Evolutionary conservation across 129 eudicot genomes (phyloP).

Genomic region (Helichrysum umbraculigerum): DNA sequence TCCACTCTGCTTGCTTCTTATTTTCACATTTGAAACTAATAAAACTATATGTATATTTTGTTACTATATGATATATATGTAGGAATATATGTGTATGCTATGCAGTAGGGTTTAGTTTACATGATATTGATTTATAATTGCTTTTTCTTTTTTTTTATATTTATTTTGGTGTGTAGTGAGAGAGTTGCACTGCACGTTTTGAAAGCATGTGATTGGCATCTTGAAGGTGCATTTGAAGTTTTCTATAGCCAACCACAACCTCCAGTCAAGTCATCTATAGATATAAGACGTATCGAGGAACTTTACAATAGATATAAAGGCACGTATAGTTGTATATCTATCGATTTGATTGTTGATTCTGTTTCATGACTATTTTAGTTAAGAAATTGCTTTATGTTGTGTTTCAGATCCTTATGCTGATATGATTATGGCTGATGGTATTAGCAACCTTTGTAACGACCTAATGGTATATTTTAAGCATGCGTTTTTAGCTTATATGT

Average conservation of each 20-base stretch:
- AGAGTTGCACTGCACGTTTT: conserved; percentile 67
- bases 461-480: conserved; percentile 53
- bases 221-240: conserved; percentile 86
- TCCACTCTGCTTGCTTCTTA: not conserved
- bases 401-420: conserved; percentile 77
- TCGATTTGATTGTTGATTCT: no score
- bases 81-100: not conserved
- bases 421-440: conserved; percentile 93
- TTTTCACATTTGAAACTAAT: not conserved
- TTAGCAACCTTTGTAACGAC: conserved; percentile 77
- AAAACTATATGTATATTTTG: not conserved
- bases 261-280: conserved; percentile 56
- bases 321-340: no score
- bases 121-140: no score
- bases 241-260: conserved; percentile 71
- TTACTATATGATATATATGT: not conserved
- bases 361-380: no score
- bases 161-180: conserved; percentile 54
- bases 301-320: no score
- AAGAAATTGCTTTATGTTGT: not conserved
- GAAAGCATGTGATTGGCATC: conserved; percentile 82
- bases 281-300: conserved; percentile 58
- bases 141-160: not conserved
- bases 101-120: no score
- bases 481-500: not conserved